phyloP scores from a whole-genome alignment of 192 early-diverging fungal species.

The Coemansia furcata region DNA sequence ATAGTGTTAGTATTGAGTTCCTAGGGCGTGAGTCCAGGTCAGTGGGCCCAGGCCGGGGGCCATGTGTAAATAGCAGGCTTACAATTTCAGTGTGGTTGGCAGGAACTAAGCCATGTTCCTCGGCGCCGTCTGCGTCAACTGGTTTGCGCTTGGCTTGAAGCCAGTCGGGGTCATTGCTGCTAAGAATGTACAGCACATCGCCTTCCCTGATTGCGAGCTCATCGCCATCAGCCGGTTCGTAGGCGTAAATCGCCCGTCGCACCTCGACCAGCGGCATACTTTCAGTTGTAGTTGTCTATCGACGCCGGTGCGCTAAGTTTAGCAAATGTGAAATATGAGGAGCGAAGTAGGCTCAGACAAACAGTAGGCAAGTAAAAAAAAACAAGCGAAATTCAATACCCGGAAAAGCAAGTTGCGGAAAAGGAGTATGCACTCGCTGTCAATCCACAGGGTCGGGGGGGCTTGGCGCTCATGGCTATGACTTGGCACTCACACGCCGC shows the following conservation, averaged over 20 bases:
- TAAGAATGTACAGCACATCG: constrained; percentile 82
- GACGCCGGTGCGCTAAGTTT: not conserved
- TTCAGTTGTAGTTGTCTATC: not conserved
- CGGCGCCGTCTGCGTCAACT: constrained; percentile 29
- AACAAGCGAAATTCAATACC: not conserved
- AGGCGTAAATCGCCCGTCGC: constrained; percentile 85
- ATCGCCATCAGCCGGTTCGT: constrained; percentile 78
- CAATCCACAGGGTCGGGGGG: not conserved
- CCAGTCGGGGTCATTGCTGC: constrained; percentile 91
- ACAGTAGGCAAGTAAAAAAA: not conserved
- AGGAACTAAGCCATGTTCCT: constrained; percentile 80
- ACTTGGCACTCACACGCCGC: not conserved
- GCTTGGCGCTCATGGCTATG: not conserved
- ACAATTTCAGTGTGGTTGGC: constrained; percentile 81
- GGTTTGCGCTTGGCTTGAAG: constrained; percentile 77
- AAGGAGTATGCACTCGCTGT: not conserved
- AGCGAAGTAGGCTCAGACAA: not conserved
- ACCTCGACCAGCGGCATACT: constrained; percentile 55
- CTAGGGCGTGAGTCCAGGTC: not conserved
- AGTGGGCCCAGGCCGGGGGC: not conserved
- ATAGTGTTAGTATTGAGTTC: not conserved
- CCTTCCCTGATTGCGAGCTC: constrained; percentile 85
- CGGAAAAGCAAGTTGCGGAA: not conserved
- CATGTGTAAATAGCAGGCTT: constrained; percentile 1
- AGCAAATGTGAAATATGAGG: not conserved